Conservation (phyloP, 257 asterid genomes). For the Solanum chaucha region DNA sequence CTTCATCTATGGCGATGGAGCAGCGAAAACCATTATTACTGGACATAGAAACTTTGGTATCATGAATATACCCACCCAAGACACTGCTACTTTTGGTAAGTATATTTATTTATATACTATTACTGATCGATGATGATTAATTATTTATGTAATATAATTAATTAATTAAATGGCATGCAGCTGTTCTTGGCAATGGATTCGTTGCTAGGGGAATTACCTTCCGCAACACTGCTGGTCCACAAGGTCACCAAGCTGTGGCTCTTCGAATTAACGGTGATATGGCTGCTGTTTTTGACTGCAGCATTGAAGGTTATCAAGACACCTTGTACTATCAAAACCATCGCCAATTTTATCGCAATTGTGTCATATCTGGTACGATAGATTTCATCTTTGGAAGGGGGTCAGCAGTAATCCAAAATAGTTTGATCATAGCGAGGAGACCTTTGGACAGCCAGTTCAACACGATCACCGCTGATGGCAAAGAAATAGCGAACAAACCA, state of each 20-base stretch:
- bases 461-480: slow-evolving; percentile 71
- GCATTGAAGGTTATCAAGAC: slow-evolving; percentile 67
- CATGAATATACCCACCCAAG: slow-evolving; percentile 31
- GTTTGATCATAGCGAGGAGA: slow-evolving; percentile 42
- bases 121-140: background rate
- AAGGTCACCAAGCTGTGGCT: slow-evolving; percentile 78
- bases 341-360: slow-evolving; percentile 61
- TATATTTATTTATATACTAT: background rate
- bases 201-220: slow-evolving; percentile 52
- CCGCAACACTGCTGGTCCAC: slow-evolving; percentile 59
- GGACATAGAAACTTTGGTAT: slow-evolving; percentile 29
- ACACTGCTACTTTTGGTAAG: slow-evolving; percentile 59
- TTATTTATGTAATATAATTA: too few relatives aligned
- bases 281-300: slow-evolving; percentile 57
- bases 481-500: slow-evolving; percentile 15
- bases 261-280: slow-evolving; percentile 35
- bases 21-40: slow-evolving; percentile 47
- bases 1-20: slow-evolving; percentile 74
- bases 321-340: slow-evolving; percentile 50
- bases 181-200: slow-evolving; percentile 38
- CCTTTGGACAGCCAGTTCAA: slow-evolving; percentile 34
- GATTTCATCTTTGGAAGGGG: slow-evolving; percentile 84
- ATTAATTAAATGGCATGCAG: slow-evolving; percentile 8
- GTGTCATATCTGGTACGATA: slow-evolving; percentile 61
- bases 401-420: slow-evolving; percentile 45